phyloP scores from a whole-genome alignment of 2,329 filamentous ascomycete genomes.

The Chaetomiaceae sp. region DNA sequence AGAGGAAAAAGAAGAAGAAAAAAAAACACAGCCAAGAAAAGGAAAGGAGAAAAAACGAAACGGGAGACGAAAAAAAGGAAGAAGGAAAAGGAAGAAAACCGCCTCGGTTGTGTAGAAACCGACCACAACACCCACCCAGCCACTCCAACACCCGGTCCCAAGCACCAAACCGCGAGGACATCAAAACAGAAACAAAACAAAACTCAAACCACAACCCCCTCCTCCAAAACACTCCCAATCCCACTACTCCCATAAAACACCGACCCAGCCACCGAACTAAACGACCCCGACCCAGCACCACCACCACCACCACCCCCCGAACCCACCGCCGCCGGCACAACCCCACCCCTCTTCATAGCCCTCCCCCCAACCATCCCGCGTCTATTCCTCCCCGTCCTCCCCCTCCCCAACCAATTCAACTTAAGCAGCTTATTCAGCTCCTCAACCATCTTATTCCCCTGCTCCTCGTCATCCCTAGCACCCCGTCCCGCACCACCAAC shows the following conservation, averaged over 20 bases:
- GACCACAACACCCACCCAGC: too few species aligned
- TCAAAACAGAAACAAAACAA: background rate
- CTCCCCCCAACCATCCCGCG: conserved; percentile 78
- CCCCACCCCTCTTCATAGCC: conserved; percentile 41
- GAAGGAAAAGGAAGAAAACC: too few species aligned
- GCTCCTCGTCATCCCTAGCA: conserved; percentile 54
- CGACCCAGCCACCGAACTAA: background rate
- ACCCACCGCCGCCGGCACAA: background rate
- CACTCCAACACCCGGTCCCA: too few species aligned
- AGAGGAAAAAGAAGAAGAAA: too few species aligned
- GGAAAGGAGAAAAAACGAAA: too few species aligned
- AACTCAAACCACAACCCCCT: conserved; percentile 4
- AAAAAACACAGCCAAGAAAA: too few species aligned
- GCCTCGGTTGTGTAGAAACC: too few species aligned
- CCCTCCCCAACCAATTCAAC: conserved; percentile 92
- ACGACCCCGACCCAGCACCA: background rate
- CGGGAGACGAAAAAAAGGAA: too few species aligned
- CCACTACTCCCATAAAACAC: background rate
- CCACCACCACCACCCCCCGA: conserved; percentile 18
- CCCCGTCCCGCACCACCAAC: background rate
- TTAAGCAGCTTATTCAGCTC: conserved; percentile 83
- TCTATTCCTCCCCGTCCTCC: conserved; percentile 81
- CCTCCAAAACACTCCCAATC: conserved; percentile 12
- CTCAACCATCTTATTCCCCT: conserved; percentile 72
- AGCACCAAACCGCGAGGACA: too few species aligned